These are phyloP conservation scores for Kockovaella imperatae DNA, from an alignment of 768 basidiomycete genomes.

Conservation along the genomic window DNA sequence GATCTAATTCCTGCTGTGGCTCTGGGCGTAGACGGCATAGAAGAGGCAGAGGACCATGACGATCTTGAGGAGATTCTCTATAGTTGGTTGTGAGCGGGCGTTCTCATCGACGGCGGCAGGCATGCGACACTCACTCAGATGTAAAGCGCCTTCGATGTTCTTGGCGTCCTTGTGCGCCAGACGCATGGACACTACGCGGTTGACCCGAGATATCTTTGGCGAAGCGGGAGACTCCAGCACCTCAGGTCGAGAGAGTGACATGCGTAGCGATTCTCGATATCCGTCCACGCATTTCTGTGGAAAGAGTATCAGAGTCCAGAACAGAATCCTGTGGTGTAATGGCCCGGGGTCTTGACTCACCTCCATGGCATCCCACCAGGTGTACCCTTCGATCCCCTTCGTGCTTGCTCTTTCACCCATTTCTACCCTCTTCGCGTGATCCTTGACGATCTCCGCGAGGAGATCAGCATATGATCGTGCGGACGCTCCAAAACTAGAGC, in stretches of 20 bases:
- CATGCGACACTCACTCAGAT: too few relatives aligned
- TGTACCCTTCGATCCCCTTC: conserved; percentile 39
- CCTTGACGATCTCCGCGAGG: conserved; percentile 16
- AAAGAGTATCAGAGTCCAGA: not conserved
- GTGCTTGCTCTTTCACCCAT: conserved; percentile 36
- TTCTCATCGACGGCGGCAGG: too few relatives aligned
- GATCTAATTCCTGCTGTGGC: too few relatives aligned
- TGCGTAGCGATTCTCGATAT: conserved; percentile 40
- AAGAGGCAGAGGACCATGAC: too few relatives aligned
- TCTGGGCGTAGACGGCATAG: too few relatives aligned
- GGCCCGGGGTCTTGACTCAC: conserved; percentile 14
- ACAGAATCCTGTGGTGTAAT: not conserved
- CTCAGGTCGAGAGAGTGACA: conserved; percentile 1
- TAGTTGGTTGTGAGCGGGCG: too few relatives aligned
- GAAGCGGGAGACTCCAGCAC: not conserved
- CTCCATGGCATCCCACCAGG: conserved; percentile 46
- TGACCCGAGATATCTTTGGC: conserved; percentile 9
- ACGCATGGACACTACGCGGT: conserved; percentile 10
- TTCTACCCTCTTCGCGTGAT: conserved; percentile 12
- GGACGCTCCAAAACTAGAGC: conserved; percentile 8
- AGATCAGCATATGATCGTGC: conserved; percentile 33
- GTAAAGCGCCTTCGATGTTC: too few relatives aligned
- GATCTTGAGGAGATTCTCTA: too few relatives aligned
- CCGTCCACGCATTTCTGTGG: conserved; percentile 42
- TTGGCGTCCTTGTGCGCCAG: conserved; percentile 10